These are phyloP conservation scores for Hawksworthiomyces lignivorus DNA, from an alignment of 2,329 filamentous ascomycete genomes.

Conservation along the genomic window DNA sequence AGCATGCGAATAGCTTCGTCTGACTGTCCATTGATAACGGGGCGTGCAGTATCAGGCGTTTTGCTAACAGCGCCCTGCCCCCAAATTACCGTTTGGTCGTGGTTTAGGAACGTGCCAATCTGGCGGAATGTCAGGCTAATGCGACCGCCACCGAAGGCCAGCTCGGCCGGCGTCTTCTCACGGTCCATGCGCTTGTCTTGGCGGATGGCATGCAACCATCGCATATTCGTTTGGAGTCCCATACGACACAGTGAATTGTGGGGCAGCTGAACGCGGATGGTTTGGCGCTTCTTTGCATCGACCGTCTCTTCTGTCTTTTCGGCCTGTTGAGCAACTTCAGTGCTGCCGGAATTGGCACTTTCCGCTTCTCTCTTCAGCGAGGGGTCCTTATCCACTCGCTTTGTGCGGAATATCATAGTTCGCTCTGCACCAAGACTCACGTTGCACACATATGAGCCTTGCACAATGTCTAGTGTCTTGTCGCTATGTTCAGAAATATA, in stretches of 20 bases:
- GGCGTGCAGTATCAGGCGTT: constrained; percentile 46
- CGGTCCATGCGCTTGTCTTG: constrained; percentile 66
- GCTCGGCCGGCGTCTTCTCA: constrained; percentile 64
- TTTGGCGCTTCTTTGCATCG: constrained; percentile 37
- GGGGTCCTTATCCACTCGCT: constrained; percentile 47
- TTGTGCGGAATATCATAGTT: constrained; percentile 82
- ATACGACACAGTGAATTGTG: constrained; percentile 87
- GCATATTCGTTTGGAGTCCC: constrained; percentile 71
- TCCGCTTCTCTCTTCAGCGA: constrained; percentile 17
- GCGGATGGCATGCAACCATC: constrained; percentile 88
- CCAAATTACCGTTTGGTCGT: constrained; percentile 66
- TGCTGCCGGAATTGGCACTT: constrained; percentile 3
- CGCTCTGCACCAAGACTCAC: constrained; percentile 87
- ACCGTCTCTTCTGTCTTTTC: constrained; percentile 7
- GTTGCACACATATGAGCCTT: constrained; percentile 78
- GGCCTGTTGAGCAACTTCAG: constrained; percentile 4
- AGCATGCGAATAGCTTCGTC: constrained; percentile 62
- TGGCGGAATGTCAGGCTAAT: constrained; percentile 88
- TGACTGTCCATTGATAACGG: constrained; percentile 63
- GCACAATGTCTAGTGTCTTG: constrained; percentile 86
- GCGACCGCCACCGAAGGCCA: constrained; percentile 64
- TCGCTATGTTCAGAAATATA: constrained; percentile 96
- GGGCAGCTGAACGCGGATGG: constrained; percentile 64
- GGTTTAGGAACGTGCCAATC: constrained; percentile 77
- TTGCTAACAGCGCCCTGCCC: constrained; percentile 81